Conservation (phyloP, 768 basidiomycete species). For the Russula foetens region DNA sequence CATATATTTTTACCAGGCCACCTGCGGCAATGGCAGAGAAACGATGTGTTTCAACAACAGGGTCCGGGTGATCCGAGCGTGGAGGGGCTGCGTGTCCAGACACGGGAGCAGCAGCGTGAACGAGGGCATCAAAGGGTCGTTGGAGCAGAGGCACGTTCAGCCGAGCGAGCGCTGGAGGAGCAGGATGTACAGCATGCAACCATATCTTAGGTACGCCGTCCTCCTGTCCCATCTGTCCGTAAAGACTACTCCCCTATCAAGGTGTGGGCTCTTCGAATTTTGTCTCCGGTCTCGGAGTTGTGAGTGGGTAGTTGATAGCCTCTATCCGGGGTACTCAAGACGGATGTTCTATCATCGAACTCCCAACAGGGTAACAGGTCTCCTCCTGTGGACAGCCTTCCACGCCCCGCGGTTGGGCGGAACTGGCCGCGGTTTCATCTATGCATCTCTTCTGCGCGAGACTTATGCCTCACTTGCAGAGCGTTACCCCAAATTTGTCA, state of each 20-base stretch:
- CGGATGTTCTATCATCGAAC: constrained; percentile 54
- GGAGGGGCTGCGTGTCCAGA: constrained; percentile 9
- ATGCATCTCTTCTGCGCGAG: constrained; percentile 70
- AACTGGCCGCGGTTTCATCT: constrained; percentile 78
- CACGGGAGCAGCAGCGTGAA: constrained; percentile 10
- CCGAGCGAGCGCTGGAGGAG: not conserved
- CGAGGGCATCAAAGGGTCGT: constrained; percentile 7
- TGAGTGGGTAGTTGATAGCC: constrained; percentile 42
- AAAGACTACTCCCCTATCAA: constrained; percentile 65
- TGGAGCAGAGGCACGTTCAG: constrained; percentile 16
- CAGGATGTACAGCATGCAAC: constrained; percentile 9
- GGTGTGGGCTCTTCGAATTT: constrained; percentile 29
- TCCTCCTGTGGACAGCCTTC: constrained; percentile 85
- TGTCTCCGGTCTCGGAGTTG: not conserved
- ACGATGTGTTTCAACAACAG: constrained; percentile 9
- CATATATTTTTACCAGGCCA: not conserved
- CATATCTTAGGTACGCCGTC: constrained; percentile 1
- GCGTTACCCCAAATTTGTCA: constrained; percentile 69
- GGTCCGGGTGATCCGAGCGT: constrained; percentile 12
- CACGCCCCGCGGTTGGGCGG: constrained; percentile 75
- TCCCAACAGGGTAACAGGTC: constrained; percentile 70
- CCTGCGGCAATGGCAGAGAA: not conserved
- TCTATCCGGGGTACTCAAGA: constrained; percentile 71
- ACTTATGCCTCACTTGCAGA: constrained; percentile 62
- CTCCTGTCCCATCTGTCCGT: constrained; percentile 26